Base-by-base conservation (phyloP, 148 eudicot species). In the Talinum fruticosum region DNA sequence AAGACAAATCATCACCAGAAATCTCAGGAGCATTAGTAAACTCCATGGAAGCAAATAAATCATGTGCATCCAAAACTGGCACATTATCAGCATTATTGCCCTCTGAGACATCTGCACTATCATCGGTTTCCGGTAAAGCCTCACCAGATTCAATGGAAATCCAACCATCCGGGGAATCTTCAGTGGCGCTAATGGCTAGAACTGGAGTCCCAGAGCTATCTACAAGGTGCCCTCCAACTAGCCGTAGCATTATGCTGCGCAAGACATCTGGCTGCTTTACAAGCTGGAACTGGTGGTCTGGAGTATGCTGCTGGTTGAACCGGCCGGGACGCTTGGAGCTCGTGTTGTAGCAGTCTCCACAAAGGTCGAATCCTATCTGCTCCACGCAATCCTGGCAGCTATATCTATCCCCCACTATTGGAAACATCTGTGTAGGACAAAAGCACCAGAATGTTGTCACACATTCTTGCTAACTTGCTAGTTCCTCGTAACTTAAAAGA, bases 241-340 rank as follows among this genome's bases (percentile, higher is more conserved):
- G 67, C 71, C 76, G 80, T 69, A 73, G 65, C 38, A 83, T 80
- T 45, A 76, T 24, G 61, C 72, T 73, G 3, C 29, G 78, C 15
- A 69, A 51, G 10, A 49, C 1, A 14, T 71, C 28, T 8, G 37
- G 69, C 4, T 78, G 84, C 75, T 83, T 80, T 44, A 84, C 38
- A 33, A 78, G 80, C 81, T 80, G 88, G 76, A 93, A 84, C 67
- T 64, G 76, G 85, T 92, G 97, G 1, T 90, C 91, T 24, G 84
- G 73, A 36, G 91, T 89, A 79, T 92, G 97, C 82, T 86, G 91
- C 85, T 92, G 97, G 76, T 88, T 92, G 69, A 90, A 93, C 45
- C 97, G 87, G 33, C 97, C 95, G 1, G 93, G 97, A 59, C 86
- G 90, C 79, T 90, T 89, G 72, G 93, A 89, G 30, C 81, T 74